phyloP scores from a whole-genome alignment of 768 basidiomycete species.

The Kwoniella sp. region DNA sequence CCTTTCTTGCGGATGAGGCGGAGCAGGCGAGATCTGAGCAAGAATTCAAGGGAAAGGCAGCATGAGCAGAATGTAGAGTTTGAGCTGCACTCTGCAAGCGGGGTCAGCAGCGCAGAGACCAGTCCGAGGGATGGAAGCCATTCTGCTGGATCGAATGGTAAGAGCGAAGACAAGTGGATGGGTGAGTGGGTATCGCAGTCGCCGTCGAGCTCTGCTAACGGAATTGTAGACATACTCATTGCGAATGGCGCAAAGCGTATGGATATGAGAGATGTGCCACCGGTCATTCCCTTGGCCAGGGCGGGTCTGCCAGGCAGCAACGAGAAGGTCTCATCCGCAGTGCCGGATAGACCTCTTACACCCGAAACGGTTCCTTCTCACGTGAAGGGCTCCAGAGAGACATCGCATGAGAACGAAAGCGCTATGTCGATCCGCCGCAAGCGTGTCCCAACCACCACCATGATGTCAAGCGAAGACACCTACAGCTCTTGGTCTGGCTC shows the following conservation, averaged over 20 bases:
- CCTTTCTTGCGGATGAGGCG: too few species aligned
- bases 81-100: constrained; percentile 38
- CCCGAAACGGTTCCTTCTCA: too few species aligned
- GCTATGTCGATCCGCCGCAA: too few species aligned
- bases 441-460: too few species aligned
- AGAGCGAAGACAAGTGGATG: constrained; percentile 46
- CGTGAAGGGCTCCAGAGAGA: too few species aligned
- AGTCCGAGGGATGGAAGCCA: constrained; percentile 13
- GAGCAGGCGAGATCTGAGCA: too few species aligned
- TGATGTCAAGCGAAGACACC: too few species aligned
- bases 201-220: neutral
- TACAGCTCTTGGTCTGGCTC: too few species aligned
- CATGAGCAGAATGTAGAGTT: constrained; percentile 34
- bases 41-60: constrained; percentile 8
- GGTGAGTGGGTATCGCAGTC: constrained; percentile 27
- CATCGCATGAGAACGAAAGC: too few species aligned
- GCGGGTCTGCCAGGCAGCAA: too few species aligned
- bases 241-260: constrained; percentile 44
- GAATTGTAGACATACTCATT: constrained; percentile 33
- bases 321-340: too few species aligned
- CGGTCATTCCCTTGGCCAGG: neutral
- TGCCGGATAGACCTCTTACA: too few species aligned
- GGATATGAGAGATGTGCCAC: constrained; percentile 30
- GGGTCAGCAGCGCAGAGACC: constrained; percentile 20
- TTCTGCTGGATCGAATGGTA: neutral